Conservation (phyloP, 2,329 filamentous ascomycete genomes). For the Aspergillus ustus region DNA sequence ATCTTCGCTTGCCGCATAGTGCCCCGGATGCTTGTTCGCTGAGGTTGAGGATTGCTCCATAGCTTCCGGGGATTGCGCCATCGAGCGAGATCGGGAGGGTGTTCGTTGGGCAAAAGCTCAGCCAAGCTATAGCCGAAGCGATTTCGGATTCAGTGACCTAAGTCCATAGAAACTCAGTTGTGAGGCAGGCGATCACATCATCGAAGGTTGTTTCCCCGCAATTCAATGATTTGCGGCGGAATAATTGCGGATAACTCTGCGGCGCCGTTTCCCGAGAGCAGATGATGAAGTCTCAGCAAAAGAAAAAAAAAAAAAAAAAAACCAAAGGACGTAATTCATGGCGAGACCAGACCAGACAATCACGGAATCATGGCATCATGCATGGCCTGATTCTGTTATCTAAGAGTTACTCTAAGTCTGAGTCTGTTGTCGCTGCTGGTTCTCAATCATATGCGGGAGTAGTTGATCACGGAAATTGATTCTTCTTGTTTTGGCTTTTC, state of each 20-base stretch:
- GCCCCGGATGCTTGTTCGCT: neutral
- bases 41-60: neutral
- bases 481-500: neutral
- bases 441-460: neutral
- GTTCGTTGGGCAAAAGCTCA: too few species aligned
- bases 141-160: neutral
- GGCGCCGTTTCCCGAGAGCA: neutral
- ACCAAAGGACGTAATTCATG: too few species aligned
- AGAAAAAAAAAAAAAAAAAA: too few species aligned
- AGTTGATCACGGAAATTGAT: neutral
- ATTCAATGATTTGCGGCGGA: neutral
- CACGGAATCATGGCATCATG: too few species aligned
- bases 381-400: neutral
- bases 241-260: neutral
- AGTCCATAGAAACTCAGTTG: too few species aligned
- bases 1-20: neutral
- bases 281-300: too few species aligned
- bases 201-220: neutral
- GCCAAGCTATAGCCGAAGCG: neutral
- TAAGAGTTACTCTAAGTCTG: neutral
- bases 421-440: neutral
- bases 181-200: neutral
- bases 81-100: neutral
- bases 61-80: neutral
- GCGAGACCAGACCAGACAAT: too few species aligned